These are phyloP conservation scores for Ambrosia artemisiifolia DNA, from an alignment of 129 eudicot species.

Conservation along the genomic window DNA sequence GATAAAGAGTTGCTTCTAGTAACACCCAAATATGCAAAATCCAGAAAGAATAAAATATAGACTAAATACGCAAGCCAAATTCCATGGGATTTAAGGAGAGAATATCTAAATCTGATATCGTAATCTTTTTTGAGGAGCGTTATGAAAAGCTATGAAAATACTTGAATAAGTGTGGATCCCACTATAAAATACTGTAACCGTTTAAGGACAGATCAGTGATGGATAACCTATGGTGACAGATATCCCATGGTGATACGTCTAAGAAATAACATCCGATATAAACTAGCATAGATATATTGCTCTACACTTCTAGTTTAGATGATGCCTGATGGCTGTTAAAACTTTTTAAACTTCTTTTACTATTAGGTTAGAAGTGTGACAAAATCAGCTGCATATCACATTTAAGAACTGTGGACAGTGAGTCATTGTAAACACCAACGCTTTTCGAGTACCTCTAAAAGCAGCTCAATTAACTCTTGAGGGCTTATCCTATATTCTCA, in stretches of 20 bases:
- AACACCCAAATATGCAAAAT: not conserved
- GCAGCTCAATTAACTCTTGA: slow-evolving; percentile 5
- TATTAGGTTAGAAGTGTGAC: not conserved
- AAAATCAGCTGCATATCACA: not conserved
- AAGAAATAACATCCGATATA: not conserved
- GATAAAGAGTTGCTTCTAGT: not conserved
- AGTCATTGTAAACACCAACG: not conserved
- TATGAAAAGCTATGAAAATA: not conserved
- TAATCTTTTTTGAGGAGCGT: not conserved
- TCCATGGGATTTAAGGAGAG: not conserved
- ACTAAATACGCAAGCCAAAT: not conserved
- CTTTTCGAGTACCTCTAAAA: slow-evolving; percentile 1
- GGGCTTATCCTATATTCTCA: not conserved
- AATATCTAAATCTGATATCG: not conserved
- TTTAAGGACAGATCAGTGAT: not conserved
- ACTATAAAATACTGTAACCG: not conserved
- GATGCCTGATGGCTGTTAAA: not conserved
- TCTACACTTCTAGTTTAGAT: not conserved
- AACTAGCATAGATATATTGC: not conserved
- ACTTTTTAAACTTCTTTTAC: not conserved
- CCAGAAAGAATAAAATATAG: not conserved
- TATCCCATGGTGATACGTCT: not conserved
- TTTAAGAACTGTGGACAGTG: slow-evolving; percentile 2
- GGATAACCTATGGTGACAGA: not conserved
- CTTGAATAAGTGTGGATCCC: not conserved